Percentiles rank a stretch among this genome's conserved stretches.
These are phyloP conservation scores for Nemania sp. DNA, from an alignment of 2,329 filamentous ascomycete species.

Conservation along the genomic window DNA sequence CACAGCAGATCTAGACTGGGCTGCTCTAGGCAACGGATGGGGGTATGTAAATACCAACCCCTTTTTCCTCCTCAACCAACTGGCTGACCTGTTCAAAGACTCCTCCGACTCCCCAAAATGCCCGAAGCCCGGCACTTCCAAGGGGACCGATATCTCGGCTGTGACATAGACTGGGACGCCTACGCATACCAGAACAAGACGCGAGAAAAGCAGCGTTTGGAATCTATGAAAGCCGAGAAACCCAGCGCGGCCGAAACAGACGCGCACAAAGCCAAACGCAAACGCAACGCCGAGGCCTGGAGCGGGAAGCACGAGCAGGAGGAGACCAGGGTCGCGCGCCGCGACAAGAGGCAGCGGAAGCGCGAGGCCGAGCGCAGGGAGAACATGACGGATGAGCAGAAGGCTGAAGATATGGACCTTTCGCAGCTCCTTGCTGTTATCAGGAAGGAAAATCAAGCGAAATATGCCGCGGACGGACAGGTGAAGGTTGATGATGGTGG, in stretches of 20 bases:
- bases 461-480: constrained; percentile 40
- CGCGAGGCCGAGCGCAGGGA: constrained; percentile 65
- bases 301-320: constrained; percentile 70
- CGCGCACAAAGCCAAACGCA: constrained; percentile 53
- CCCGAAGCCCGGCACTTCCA: constrained; percentile 79
- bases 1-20: constrained; percentile 80
- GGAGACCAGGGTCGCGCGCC: constrained; percentile 61
- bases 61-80: background rate
- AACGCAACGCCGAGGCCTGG: constrained; percentile 71
- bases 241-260: constrained; percentile 33
- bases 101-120: constrained; percentile 89
- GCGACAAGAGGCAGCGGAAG: constrained; percentile 66
- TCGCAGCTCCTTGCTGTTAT: constrained; percentile 67
- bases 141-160: constrained; percentile 65
- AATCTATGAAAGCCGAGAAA: constrained; percentile 50
- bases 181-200: constrained; percentile 74
- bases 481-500: constrained; percentile 32
- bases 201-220: constrained; percentile 66
- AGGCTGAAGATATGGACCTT: constrained; percentile 63
- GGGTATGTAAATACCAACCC: constrained; percentile 47
- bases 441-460: constrained; percentile 57
- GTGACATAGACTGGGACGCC: constrained; percentile 67
- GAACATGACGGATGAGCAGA: constrained; percentile 72
- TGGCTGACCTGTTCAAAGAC: constrained; percentile 28
- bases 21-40: constrained; percentile 79